Evolutionary conservation across 2,329 filamentous ascomycete species (phyloP).

Genomic region (Exophiala mesophila): DNA sequence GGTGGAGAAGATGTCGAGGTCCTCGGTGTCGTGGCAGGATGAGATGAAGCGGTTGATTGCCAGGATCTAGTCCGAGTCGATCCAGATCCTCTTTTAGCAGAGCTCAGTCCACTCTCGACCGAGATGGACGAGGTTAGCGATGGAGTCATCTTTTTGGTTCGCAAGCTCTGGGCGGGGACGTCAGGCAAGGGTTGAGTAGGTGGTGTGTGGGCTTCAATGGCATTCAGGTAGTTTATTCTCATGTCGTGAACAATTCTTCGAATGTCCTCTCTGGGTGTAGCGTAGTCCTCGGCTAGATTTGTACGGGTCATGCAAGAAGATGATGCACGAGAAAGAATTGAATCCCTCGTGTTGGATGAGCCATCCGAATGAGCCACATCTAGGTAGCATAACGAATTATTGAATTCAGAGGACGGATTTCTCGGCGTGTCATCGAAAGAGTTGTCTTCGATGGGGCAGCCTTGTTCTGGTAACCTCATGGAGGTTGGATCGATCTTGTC

Average conservation of each 20-base stretch:
- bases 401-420: neutral
- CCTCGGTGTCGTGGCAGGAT: slow-evolving; percentile 8
- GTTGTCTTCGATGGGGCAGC: neutral
- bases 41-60: slow-evolving; percentile 10
- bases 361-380: slow-evolving; percentile 20
- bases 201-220: slow-evolving; percentile 22
- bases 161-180: slow-evolving; percentile 8
- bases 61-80: slow-evolving; percentile 16
- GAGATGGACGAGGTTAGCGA: slow-evolving; percentile 16
- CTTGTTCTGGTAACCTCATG: neutral
- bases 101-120: slow-evolving; percentile 16
- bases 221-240: slow-evolving; percentile 25
- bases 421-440: neutral
- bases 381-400: slow-evolving; percentile 9
- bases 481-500: neutral
- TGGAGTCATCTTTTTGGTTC: slow-evolving; percentile 17
- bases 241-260: slow-evolving; percentile 27
- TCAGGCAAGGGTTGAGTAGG: slow-evolving; percentile 9
- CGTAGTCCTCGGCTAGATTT: slow-evolving; percentile 22
- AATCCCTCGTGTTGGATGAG: slow-evolving; percentile 21
- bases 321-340: slow-evolving; percentile 20
- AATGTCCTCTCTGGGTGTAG: slow-evolving; percentile 24
- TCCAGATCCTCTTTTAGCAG: slow-evolving; percentile 10
- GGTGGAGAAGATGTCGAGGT: slow-evolving; percentile 8
- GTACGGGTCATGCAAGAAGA: slow-evolving; percentile 23